phyloP scores from a whole-genome alignment of 2,329 filamentous ascomycete species.

The Xylaria sp. region DNA sequence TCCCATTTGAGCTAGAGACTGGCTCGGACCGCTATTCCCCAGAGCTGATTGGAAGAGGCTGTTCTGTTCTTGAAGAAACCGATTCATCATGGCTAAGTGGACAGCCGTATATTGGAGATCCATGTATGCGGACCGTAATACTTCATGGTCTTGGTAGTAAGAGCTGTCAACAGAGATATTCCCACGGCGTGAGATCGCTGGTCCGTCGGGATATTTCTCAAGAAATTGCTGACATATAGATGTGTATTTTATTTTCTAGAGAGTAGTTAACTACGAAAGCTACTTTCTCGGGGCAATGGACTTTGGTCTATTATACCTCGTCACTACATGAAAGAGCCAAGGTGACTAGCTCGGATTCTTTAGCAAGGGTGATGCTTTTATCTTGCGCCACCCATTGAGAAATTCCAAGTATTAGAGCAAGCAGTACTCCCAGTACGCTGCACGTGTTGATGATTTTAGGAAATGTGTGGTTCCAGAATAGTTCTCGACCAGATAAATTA shows the following conservation, averaged over 20 bases:
- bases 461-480: slow-evolving; percentile 10
- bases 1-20: slow-evolving; percentile 8
- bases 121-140: not conserved
- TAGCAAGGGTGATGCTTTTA: slow-evolving; percentile 20
- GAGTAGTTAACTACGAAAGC: not conserved
- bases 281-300: not conserved
- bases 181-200: slow-evolving; percentile 18
- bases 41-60: slow-evolving; percentile 14
- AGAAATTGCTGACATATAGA: slow-evolving; percentile 27
- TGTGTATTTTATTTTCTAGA: slow-evolving; percentile 17
- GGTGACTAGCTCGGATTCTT: slow-evolving; percentile 24
- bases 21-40: not conserved
- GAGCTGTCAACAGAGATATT: not conserved
- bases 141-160: not conserved
- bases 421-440: slow-evolving; percentile 17
- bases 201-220: slow-evolving; percentile 24
- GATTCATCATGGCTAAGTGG: not conserved
- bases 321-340: slow-evolving; percentile 29
- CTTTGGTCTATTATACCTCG: slow-evolving; percentile 17
- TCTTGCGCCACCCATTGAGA: slow-evolving; percentile 22
- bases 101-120: slow-evolving; percentile 9
- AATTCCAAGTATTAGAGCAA: slow-evolving; percentile 16
- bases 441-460: slow-evolving; percentile 15
- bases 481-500: too few species aligned
- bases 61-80: slow-evolving; percentile 18